Evolutionary conservation across 768 basidiomycete species (phyloP), one percentile per base, ranked within the genome.

Genomic region (Podaxis mareebaensis): DNA sequence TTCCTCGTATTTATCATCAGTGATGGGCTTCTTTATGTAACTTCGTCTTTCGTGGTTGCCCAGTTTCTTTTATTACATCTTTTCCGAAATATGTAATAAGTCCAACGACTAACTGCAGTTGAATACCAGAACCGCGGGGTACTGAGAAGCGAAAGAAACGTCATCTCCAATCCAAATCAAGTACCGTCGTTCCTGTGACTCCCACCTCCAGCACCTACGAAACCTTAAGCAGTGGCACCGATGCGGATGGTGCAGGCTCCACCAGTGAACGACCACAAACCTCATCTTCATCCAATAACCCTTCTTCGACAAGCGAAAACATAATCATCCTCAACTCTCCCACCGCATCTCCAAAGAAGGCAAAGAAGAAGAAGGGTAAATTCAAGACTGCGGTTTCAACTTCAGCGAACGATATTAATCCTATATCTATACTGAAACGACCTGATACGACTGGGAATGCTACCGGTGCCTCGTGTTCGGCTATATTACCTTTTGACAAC

Each of bases 381-480:
- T 2, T 20, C 26, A 46, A 40, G 7, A 7, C 20, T 30, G 48
- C 36, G 28, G 20, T 28, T 49, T 36, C 58, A 36, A 55, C n/a
- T 39, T 36, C n/a, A 38, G 10, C 26, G 17, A 59, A 48, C n/a
- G 30, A 33, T 44, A n/a, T 28, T 20, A 61, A 61, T 24, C 26
- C 51, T 10, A 61, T 61, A 61, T 28, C 60, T 30, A 61, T 61
- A 26, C 26, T 61, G 40, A 61, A 61, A 46, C 52, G 60, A 22
- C 39, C 40, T 22, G 60, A 53, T 13, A 22, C 13, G 26, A 42
- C 12, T 26, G 40, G n/a, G 33, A 49, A 15, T 38, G 28, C 17
- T 17, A 22, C 46, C 7, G 17, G 28, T 22, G 8, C 46, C 17
- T 44, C 57, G 24, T 28, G 17, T 6, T 53, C 60, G 8, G 2